Conservation (phyloP, 2,329 filamentous ascomycete species). For the Clarireedia hainanense region DNA sequence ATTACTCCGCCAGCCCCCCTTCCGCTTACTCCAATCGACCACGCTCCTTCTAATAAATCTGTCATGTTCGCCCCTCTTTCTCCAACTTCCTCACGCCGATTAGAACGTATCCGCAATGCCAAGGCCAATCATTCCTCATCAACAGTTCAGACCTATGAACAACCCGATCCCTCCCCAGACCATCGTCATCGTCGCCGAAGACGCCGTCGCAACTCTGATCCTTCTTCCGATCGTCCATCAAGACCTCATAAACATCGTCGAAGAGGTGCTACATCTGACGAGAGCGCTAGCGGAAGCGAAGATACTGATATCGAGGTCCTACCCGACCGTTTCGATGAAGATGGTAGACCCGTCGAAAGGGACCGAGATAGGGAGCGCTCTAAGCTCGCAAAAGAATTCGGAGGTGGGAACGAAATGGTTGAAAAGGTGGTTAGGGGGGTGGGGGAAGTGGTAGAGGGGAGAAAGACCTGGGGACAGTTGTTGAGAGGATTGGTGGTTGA, state of each 20-base stretch:
- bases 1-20: neutral
- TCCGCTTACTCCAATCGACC: neutral
- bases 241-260: constrained; percentile 17
- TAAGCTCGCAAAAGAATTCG: constrained; percentile 1
- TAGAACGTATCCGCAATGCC: constrained; percentile 5
- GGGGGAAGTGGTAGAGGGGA: constrained; percentile 25
- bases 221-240: constrained; percentile 22
- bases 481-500: constrained; percentile 15
- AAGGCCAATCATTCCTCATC: constrained; percentile 1
- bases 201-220: constrained; percentile 24
- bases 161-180: constrained; percentile 4
- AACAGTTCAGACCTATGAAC: constrained; percentile 5
- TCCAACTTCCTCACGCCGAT: constrained; percentile 20
- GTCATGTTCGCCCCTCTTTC: constrained; percentile 28
- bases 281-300: constrained; percentile 2
- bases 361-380: neutral
- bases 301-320: constrained; percentile 20
- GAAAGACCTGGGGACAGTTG: constrained; percentile 26
- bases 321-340: constrained; percentile 25
- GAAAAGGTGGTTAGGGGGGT: constrained; percentile 21
- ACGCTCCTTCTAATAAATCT: constrained; percentile 19
- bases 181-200: constrained; percentile 14
- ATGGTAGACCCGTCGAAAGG: constrained; percentile 16
- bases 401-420: constrained; percentile 23
- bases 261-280: constrained; percentile 11